Evolutionary conservation across 164 flowering plant species (phyloP), one percentile per base, ranked within the genome.

Genomic region (Vitis rotundifolia): DNA sequence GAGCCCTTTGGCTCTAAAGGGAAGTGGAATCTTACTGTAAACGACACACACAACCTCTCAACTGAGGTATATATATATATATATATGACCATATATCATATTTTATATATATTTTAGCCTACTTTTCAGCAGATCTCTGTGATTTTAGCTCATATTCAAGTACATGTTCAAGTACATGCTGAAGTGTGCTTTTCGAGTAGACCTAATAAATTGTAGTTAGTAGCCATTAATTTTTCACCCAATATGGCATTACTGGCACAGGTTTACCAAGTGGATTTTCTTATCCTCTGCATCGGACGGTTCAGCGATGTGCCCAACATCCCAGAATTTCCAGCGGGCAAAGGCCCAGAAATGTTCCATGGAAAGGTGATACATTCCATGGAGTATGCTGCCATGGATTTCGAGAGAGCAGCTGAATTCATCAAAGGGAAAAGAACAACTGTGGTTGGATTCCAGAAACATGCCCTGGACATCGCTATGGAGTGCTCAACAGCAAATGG

Each of bases 251-350:
- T 22, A 22, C 1, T 31, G 7, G 6, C 44, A 31, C 84, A 88
- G 89, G 76, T 61, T 8, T 69, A 69, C 44, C 61, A 72, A 56
- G 78, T 76, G 8, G 88, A 80, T 9, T 86, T 84, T 77, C 79
- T 83, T 63, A 74, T 89, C 13, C 69, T 89, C 0, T 82, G 90
- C 68, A 63, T 75, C 5, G 85, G 87, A 64, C 63, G 75, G 60
- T 84, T 65, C 75, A 84, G 81, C 61, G 83, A 67, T 49, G 12
- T 79, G 10, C 80, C 87, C 26, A 69, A 81, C 66, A 75, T 71
- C 2, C 85, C 85, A 11, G 73, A 76, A 8, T 81, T 84, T 29
- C 72, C 72, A 5, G 18, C 59, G 18, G 71, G 67, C 11, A 13
- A 67, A 8, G 84, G 84, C 0, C 84, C 83, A 11, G 78, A 81